Evolutionary conservation across 371 early-diverging fungal genomes (phyloP), one percentile per base, ranked within the genome.

Genomic region (Polyrhizophydium stewartii): DNA sequence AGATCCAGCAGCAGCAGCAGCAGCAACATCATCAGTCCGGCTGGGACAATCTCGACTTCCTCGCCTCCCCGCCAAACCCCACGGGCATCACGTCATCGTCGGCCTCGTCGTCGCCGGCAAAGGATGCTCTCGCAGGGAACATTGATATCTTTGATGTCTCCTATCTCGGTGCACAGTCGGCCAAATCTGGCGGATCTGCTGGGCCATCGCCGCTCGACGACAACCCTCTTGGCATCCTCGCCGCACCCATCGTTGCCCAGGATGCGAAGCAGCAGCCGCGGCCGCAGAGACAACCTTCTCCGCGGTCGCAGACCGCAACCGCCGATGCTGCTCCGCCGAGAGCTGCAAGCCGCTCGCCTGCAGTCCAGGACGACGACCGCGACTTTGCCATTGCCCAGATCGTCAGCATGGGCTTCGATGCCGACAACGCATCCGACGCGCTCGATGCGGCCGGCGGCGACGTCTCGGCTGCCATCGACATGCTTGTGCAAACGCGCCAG

Each of bases 391-490:
- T 87, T 31, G 87, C 89, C 1, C 85, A 87, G 67, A 75, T 92
- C 52, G 78, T 86, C 19, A 85, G 85, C 32, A 88, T 89, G 87
- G 92, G 92, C 0, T 94, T 91, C 67, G 73, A 79, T 22, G 68
- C 73, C 1, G 83, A 85, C 22, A 77, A 76, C 55, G 85, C 90
- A 0, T 73, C 63, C 30, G 64, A 78, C 10, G 92, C 92, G 9
- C 70, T 92, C 30, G 81, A 78, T 32, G 84, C 85, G 32, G 78
- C 87, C 2, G 75, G 73, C n/a, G 73, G 67, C 0, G 84, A 87
- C 58, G 73, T 92, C 2, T 78, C 82, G 43, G 69, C 72, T 7
- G 91, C 89, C 7, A 76, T 90, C 16, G 66, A 71, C 17, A 17
- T 71, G 45, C 58, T 75, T 16, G 57, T 67, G 1, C 38, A 52